Percentiles rank a stretch among this genome's conserved stretches.
phyloP scores from a whole-genome alignment of 2,329 filamentous ascomycete genomes.

The Emergomyces orientalis region DNA sequence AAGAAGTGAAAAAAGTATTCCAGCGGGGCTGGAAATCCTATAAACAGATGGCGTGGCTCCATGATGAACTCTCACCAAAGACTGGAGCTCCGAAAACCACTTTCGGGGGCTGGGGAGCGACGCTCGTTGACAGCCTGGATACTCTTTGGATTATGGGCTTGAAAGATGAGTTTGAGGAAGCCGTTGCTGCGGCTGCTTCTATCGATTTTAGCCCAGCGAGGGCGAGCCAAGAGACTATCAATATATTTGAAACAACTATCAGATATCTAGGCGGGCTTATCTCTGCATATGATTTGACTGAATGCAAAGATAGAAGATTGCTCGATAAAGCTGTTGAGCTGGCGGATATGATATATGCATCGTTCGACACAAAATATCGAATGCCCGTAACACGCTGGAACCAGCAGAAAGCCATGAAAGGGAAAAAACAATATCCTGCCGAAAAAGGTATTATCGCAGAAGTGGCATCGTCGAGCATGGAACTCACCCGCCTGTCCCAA shows the following conservation, averaged over 20 bases:
- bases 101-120: constrained; percentile 55
- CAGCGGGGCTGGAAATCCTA: constrained; percentile 3
- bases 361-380: constrained; percentile 26
- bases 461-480: constrained; percentile 32
- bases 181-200: constrained; percentile 42
- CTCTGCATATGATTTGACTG: constrained; percentile 45
- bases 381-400: constrained; percentile 30
- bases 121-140: constrained; percentile 52
- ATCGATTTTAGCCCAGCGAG: constrained; percentile 44
- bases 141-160: constrained; percentile 56
- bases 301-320: constrained; percentile 47
- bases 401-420: not conserved
- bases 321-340: constrained; percentile 47
- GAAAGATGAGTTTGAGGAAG: constrained; percentile 47
- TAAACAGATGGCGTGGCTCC: constrained; percentile 1
- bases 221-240: constrained; percentile 20
- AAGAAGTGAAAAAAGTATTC: constrained; percentile 3
- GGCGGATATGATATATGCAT: constrained; percentile 46
- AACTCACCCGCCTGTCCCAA: constrained; percentile 36
- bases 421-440: constrained; percentile 63
- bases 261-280: constrained; percentile 46
- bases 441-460: constrained; percentile 34
- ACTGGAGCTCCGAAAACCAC: not conserved
- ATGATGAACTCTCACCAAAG: constrained; percentile 1
- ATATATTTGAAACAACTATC: constrained; percentile 45